These are phyloP conservation scores for Penicillium digitatum DNA, from an alignment of 2,329 filamentous ascomycete species.

Conservation along the genomic window DNA sequence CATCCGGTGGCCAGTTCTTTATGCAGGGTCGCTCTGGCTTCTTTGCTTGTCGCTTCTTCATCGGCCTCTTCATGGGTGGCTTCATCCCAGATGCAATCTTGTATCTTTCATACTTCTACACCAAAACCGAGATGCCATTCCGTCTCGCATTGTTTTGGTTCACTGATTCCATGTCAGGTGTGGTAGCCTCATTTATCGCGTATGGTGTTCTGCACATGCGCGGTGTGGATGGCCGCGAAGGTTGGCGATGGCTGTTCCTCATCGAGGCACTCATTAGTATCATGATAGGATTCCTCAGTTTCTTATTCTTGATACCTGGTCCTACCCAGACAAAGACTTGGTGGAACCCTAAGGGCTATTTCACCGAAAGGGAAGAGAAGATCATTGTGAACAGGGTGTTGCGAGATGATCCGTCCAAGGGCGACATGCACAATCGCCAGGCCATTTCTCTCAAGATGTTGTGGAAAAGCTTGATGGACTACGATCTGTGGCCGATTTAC, in stretches of 20 bases:
- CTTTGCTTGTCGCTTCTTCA: conserved; percentile 42
- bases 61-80: conserved; percentile 50
- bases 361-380: conserved; percentile 57
- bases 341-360: conserved; percentile 60
- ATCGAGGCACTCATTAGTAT: conserved; percentile 45
- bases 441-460: conserved; percentile 29
- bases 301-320: conserved; percentile 40
- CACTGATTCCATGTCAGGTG: conserved; percentile 30
- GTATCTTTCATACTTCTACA: conserved; percentile 42
- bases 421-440: conserved; percentile 38
- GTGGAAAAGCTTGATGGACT: conserved; percentile 35
- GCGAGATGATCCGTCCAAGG: conserved; percentile 42
- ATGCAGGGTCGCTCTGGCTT: conserved; percentile 34
- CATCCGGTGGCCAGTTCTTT: conserved; percentile 26
- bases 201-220: conserved; percentile 40
- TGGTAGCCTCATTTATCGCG: conserved; percentile 35
- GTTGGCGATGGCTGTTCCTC: conserved; percentile 46
- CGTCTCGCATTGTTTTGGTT: conserved; percentile 40
- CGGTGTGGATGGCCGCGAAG: conserved; percentile 38
- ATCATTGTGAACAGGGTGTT: conserved; percentile 60
- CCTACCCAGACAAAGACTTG: conserved; percentile 50
- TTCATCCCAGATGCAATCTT: conserved; percentile 47
- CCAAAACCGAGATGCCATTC: conserved; percentile 32
- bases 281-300: conserved; percentile 43
- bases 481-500: conserved; percentile 41